These are phyloP conservation scores for Teratosphaeria nubilosa DNA, from an alignment of 2,329 filamentous ascomycete species.

Conservation along the genomic window DNA sequence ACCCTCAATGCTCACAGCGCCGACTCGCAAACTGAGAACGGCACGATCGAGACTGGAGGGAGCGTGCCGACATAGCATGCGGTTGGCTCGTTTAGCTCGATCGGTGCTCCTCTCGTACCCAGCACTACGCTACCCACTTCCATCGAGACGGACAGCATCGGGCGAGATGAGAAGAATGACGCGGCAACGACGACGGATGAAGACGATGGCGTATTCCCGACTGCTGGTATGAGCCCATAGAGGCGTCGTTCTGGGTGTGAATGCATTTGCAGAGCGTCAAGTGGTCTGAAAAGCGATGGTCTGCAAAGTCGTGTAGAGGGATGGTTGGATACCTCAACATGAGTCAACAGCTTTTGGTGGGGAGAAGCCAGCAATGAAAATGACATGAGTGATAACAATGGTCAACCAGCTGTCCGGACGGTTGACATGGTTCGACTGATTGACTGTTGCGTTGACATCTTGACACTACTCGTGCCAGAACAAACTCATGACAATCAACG, in stretches of 20 bases:
- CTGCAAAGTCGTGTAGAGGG: not conserved
- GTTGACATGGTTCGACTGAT: not conserved
- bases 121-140: not conserved
- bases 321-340: not conserved
- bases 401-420: not conserved
- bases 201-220: not conserved
- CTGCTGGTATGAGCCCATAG: not conserved
- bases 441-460: not conserved
- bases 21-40: not conserved
- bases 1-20: not conserved
- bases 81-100: not conserved
- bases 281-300: not conserved
- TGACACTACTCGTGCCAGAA: too few relatives aligned
- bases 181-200: not conserved
- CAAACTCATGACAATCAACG: too few relatives aligned
- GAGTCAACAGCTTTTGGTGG: not conserved
- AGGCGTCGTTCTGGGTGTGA: not conserved
- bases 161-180: not conserved
- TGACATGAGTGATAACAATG: not conserved
- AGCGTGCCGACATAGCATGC: not conserved
- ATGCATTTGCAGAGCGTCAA: not conserved
- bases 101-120: not conserved
- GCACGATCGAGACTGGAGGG: not conserved
- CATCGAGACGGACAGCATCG: not conserved
- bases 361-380: not conserved